Percentiles rank a stretch among this genome's conserved stretches.
Conservation (phyloP, 2,329 filamentous ascomycete species). For the Xylariaceae sp. region DNA sequence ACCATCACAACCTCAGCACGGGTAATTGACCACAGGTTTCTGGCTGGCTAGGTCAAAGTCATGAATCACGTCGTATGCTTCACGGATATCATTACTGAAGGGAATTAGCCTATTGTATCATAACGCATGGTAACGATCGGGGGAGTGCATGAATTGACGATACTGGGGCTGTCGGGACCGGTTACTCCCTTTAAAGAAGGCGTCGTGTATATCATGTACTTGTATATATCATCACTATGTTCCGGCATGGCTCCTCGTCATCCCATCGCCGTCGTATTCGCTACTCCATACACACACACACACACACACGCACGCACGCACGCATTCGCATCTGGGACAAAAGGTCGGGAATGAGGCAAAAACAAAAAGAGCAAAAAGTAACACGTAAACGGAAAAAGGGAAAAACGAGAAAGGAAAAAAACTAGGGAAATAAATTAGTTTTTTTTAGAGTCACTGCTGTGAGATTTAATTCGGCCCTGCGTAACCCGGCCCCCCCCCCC, state of each 20-base stretch:
- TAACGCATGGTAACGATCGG: constrained; percentile 6
- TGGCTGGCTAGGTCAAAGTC: not conserved
- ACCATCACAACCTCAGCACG: not conserved
- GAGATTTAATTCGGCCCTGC: not conserved
- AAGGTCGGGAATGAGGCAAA: not conserved
- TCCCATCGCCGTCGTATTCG: not conserved
- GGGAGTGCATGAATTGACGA: constrained; percentile 1
- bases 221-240: constrained; percentile 16
- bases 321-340: constrained; percentile 8
- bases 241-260: not conserved
- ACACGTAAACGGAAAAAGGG: not conserved
- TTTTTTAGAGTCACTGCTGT: not conserved
- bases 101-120: constrained; percentile 5
- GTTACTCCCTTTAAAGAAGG: not conserved
- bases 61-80: not conserved
- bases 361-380: no score
- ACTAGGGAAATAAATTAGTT: not conserved
- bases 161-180: not conserved
- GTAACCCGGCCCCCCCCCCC: no score
- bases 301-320: not conserved
- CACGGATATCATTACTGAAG: not conserved
- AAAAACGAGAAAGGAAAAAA: not conserved
- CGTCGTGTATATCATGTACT: not conserved
- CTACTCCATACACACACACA: constrained; percentile 2
- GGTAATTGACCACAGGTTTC: not conserved